Evolutionary conservation across 345 rosid species (phyloP), one percentile per base, ranked within the genome.

Genomic region (Heritiera littoralis): DNA sequence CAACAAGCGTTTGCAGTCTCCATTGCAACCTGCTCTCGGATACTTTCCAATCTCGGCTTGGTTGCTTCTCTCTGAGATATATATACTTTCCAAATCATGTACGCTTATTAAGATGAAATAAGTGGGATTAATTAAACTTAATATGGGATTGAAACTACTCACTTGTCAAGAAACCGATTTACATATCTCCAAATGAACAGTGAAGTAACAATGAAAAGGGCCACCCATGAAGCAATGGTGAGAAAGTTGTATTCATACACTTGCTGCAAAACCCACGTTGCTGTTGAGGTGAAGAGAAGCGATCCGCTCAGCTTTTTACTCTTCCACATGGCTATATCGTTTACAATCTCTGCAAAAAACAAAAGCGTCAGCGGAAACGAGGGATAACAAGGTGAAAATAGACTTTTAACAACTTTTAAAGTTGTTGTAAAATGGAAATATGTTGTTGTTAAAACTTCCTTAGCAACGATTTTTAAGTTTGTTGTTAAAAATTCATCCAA

Each of bases 311-410:
- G 20, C 59, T 78, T 85, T 82, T 84, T 89, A 74, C 85, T 88
- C 83, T 88, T 89, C 95, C 95, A 91, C 54, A 89, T 72, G 72
- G 81, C 75, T 49, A 82, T 52, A 52, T 86, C 92, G 71, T 73
- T 83, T 59, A 79, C 59, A 69, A 60, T 77, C 72, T 73, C 89
- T 72, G 49, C 75, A 13, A 48, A 43, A 18, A 43, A 52, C 41
- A 35, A 30, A 17, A 30, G 28, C 12, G 7, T 15, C 6, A 54
- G 17, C n/a, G 17, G 0, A 13, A 51, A 17, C 6, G 55, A 12
- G 15, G 17, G 55, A 51, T 43, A 41, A 4, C 41, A 23, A 23
- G 28, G 28, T 23, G 28, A 23, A 23, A 23, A 23, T 23, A 23
- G 28, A 23, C 0, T 23, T 23, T 23, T 23, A 0, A 23, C 28